Evolutionary conservation across 768 basidiomycete genomes (phyloP).

Genomic region (Sarcodon aspratus): DNA sequence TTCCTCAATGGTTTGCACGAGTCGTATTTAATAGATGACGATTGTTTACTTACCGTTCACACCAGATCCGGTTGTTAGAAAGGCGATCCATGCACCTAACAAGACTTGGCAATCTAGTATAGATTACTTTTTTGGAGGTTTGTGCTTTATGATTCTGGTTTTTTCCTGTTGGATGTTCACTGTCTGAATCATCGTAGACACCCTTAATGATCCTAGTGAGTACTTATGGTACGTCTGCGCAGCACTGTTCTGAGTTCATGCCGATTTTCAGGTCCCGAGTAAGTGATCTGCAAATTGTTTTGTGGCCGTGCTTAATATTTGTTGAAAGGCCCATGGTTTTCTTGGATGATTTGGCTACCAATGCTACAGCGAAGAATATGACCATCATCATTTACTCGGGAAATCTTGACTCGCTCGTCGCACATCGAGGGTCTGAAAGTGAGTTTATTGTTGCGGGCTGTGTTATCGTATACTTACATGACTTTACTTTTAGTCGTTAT

Average conservation of each 20-base stretch:
- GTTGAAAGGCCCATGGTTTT: constrained; percentile 45
- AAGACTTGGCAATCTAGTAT: background rate
- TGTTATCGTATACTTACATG: constrained; percentile 1
- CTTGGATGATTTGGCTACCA: constrained; percentile 53
- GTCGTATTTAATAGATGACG: background rate
- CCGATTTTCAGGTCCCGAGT: background rate
- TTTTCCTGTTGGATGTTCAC: too few species aligned
- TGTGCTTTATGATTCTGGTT: too few species aligned
- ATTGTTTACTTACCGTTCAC: background rate
- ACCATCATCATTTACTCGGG: constrained; percentile 53
- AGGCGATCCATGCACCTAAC: constrained; percentile 1
- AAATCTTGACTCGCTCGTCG: constrained; percentile 57
- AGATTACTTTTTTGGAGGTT: background rate
- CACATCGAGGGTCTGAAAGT: constrained; percentile 58
- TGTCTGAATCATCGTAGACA: background rate
- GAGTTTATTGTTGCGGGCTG: constrained; percentile 5
- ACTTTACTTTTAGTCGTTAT: constrained; percentile 23
- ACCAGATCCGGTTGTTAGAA: constrained; percentile 2
- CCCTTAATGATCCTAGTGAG: background rate
- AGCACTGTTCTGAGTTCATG: background rate
- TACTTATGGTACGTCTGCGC: background rate
- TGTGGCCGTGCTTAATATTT: background rate
- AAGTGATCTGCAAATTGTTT: background rate
- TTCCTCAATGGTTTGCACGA: constrained; percentile 49
- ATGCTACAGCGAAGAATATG: constrained; percentile 40